These are phyloP conservation scores for Phytophthora pistaciae DNA, from an alignment of 352 stramenopile genomes.

Conservation along the genomic window DNA sequence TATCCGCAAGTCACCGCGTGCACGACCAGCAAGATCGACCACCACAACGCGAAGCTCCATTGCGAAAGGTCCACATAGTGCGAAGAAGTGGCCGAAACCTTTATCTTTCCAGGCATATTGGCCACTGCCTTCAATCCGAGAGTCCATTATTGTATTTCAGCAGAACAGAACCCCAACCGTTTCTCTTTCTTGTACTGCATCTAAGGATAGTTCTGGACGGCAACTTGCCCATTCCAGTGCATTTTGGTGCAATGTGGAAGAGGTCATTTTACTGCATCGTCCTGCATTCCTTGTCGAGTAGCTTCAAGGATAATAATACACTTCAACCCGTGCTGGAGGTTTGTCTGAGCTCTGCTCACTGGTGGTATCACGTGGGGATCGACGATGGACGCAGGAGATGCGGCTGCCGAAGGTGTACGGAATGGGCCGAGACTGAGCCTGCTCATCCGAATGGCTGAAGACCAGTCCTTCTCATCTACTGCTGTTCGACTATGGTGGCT, in stretches of 20 bases:
- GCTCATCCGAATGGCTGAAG: conserved; percentile 6
- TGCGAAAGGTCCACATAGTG: conserved; percentile 19
- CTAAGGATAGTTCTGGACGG: too few species aligned
- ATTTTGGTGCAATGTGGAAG: too few species aligned
- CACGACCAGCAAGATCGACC: conserved; percentile 13
- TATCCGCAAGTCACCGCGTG: conserved; percentile 20
- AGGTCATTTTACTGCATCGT: too few species aligned
- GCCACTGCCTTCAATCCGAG: background rate
- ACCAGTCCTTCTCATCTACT: conserved; percentile 14
- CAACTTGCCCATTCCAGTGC: too few species aligned
- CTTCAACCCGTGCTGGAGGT: background rate
- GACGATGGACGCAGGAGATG: background rate
- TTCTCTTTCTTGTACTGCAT: background rate
- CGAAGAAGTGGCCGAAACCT: background rate
- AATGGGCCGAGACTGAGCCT: conserved; percentile 27
- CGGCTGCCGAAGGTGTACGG: background rate
- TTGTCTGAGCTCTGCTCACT: background rate
- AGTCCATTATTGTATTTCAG: background rate
- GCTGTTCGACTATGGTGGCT: conserved; percentile 29
- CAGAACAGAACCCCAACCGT: background rate
- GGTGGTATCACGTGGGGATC: background rate
- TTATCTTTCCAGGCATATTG: background rate
- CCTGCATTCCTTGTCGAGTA: too few species aligned
- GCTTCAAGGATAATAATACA: background rate
- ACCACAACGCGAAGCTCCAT: conserved; percentile 18